phyloP scores from a whole-genome alignment of 225 moss, liverwort and hornwort genomes.

The Ulota crispa region DNA sequence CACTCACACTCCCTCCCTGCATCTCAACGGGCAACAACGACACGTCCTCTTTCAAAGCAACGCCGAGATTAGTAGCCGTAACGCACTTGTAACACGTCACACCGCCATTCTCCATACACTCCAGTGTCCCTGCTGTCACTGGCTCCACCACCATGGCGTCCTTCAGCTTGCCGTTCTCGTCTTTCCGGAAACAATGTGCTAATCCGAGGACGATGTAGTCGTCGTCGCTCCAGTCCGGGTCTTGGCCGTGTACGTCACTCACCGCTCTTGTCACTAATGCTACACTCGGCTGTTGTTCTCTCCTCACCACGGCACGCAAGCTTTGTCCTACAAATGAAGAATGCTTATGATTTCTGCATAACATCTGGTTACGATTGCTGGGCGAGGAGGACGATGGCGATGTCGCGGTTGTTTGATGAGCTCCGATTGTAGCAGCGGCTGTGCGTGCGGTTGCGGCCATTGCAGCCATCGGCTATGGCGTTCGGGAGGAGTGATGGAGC shows the following conservation, averaged over 20 bases:
- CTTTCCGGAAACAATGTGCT: slow-evolving; percentile 69
- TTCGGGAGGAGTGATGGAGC: neutral
- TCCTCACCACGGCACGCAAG: slow-evolving; percentile 9
- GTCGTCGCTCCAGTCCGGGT: slow-evolving; percentile 58
- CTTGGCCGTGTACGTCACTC: slow-evolving; percentile 36
- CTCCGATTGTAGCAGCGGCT: slow-evolving; percentile 9
- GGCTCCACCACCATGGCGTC: slow-evolving; percentile 65
- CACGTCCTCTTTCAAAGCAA: slow-evolving; percentile 51
- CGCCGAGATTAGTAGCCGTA: slow-evolving; percentile 57
- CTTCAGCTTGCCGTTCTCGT: slow-evolving; percentile 55
- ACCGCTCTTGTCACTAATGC: slow-evolving; percentile 24
- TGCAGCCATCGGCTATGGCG: slow-evolving; percentile 13
- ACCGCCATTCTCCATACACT: slow-evolving; percentile 85
- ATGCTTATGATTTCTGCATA: neutral
- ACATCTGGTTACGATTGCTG: neutral
- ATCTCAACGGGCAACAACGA: slow-evolving; percentile 60
- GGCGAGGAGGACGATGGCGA: neutral
- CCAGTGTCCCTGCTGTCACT: slow-evolving; percentile 66
- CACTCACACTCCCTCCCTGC: slow-evolving; percentile 8
- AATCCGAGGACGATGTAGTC: slow-evolving; percentile 61
- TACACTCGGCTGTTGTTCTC: neutral
- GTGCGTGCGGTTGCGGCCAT: slow-evolving; percentile 27
- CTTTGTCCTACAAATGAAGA: slow-evolving; percentile 16
- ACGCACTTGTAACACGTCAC: slow-evolving; percentile 63
- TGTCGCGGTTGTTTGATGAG: neutral